phyloP scores from a whole-genome alignment of 495 filamentous ascomycete species.

The Penicillium arizonense region DNA sequence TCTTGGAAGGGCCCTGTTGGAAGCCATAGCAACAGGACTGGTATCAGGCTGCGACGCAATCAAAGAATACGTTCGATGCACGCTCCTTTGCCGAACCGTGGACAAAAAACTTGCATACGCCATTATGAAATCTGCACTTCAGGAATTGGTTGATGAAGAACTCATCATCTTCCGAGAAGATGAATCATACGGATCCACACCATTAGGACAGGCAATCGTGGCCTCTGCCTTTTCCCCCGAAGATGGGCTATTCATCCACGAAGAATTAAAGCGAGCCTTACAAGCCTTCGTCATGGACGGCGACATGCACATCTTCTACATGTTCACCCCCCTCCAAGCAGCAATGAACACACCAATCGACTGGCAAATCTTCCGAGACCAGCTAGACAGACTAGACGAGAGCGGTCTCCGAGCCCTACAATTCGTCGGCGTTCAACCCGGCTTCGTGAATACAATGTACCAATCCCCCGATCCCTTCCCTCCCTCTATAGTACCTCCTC shows the following conservation, averaged over 20 bases:
- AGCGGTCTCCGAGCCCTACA: constrained; percentile 66
- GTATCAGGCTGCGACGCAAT: constrained; percentile 68
- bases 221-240: constrained; percentile 71
- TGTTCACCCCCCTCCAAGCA: constrained; percentile 68
- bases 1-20: constrained; percentile 60
- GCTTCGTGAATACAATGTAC: constrained; percentile 71
- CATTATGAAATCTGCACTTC: constrained; percentile 54
- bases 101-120: constrained; percentile 54
- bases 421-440: constrained; percentile 68
- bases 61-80: constrained; percentile 68
- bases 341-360: constrained; percentile 54
- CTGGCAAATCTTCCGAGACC: constrained; percentile 71
- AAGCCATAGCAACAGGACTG: constrained; percentile 69
- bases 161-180: constrained; percentile 38
- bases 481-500: background rate
- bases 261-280: constrained; percentile 65
- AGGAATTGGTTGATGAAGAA: constrained; percentile 42
- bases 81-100: constrained; percentile 62
- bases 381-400: constrained; percentile 69
- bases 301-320: constrained; percentile 82
- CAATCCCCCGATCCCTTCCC: background rate
- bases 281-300: constrained; percentile 79
- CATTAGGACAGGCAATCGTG: constrained; percentile 69
- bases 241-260: constrained; percentile 73
- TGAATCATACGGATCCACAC: constrained; percentile 59